phyloP scores from a whole-genome alignment of 208 protist genomes.

The Crithidia mellificae region DNA sequence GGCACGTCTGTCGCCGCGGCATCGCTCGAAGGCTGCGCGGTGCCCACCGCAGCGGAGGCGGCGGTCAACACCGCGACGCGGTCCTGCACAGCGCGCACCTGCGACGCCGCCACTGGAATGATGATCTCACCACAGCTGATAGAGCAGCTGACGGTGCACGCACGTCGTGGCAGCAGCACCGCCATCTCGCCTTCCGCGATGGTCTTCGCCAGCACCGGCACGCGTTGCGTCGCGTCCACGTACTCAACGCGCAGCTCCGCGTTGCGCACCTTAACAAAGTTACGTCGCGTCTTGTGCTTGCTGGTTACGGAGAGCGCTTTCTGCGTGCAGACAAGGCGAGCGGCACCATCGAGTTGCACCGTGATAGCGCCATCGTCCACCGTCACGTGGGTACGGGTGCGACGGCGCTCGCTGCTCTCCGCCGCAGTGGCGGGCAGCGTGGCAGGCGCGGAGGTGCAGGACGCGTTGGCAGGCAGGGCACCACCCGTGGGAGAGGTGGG shows the following conservation, averaged over 20 bases:
- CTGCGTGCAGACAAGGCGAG: constrained; percentile 19
- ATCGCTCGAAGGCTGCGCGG: no score
- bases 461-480: not conserved
- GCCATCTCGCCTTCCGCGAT: constrained; percentile 27
- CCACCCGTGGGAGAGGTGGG: not conserved
- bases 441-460: not conserved
- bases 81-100: constrained; percentile 19
- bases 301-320: constrained; percentile 12
- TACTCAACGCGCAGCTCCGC: constrained; percentile 27
- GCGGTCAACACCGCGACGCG: constrained; percentile 32
- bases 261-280: constrained; percentile 27
- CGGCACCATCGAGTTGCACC: constrained; percentile 18
- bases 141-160: constrained; percentile 31
- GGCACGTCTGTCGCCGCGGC: no score
- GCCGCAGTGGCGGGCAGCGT: not conserved
- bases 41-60: constrained; percentile 4
- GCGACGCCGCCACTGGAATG: constrained; percentile 22
- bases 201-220: constrained; percentile 29
- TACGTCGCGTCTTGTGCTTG: constrained; percentile 23
- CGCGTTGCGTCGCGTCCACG: constrained; percentile 18
- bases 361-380: constrained; percentile 26
- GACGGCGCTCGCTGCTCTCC: not conserved
- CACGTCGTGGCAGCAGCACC: constrained; percentile 21
- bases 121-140: constrained; percentile 34
- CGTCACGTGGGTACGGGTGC: constrained; percentile 19